Conservation (phyloP, 1,139 yeast species). For the Debaryomyces sp. region DNA sequence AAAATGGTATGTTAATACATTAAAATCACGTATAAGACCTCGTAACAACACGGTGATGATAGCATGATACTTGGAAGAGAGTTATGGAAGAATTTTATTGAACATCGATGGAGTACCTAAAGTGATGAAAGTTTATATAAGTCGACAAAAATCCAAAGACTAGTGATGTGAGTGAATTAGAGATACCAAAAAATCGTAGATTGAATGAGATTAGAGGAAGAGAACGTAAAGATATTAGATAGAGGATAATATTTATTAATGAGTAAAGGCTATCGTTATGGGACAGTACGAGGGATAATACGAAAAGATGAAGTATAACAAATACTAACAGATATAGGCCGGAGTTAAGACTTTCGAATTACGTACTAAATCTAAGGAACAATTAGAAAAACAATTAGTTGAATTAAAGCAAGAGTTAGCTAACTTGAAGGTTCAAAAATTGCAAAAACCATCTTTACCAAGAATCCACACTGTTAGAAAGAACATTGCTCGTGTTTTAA, state of each 20-base stretch:
- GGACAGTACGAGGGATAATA: not conserved
- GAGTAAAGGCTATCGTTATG: not conserved
- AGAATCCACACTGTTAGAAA: constrained; percentile 96
- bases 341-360: constrained; percentile 95
- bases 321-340: constrained; percentile 56
- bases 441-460: constrained; percentile 89
- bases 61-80: not conserved
- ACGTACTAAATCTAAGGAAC: constrained; percentile 96
- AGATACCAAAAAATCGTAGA: not conserved
- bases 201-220: not conserved
- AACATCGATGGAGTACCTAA: not conserved
- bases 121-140: not conserved
- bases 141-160: not conserved
- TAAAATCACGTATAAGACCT: not conserved
- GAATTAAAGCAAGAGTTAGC: constrained; percentile 98
- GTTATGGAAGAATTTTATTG: not conserved
- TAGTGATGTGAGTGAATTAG: not conserved
- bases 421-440: constrained; percentile 93
- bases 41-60: not conserved
- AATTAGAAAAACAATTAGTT: constrained; percentile 90
- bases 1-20: constrained; percentile 17
- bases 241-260: not conserved
- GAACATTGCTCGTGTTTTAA: constrained; percentile 97
- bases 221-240: not conserved
- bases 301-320: not conserved